Evolutionary conservation across 192 early-diverging fungal genomes (phyloP), one percentile per base, ranked within the genome.

Genomic region (Umbelopsis sp.): DNA sequence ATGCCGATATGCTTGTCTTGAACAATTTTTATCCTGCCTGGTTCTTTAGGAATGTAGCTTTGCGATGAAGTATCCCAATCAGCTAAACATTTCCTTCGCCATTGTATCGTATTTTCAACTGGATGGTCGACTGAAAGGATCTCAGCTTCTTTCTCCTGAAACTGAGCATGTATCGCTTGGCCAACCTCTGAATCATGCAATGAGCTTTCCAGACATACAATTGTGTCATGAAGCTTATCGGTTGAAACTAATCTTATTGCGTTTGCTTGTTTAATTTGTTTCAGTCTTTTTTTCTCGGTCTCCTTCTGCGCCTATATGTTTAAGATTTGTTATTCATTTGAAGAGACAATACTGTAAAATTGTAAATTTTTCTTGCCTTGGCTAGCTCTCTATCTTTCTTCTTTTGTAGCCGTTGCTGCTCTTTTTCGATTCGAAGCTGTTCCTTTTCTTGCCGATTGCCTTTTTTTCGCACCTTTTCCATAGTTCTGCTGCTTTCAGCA

Each of bases 211-310:
- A 83, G 55, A 22, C 78, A 74, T 0, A 86, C 22, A 37, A 84
- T 77, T 58, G 84, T 81, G 58, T 86, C 84, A 35, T 82, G 74
- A 10, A 78, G 44, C 0, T 41, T 55, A 11, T 84, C 70, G 0
- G 49, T 66, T 13, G 77, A 70, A 22, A 74, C 52, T 18, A 27
- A 66, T 5, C 68, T 74, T 3, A 82, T 27, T 9, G 73, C 71
- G 52, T 86, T 86, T 3, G 68, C 80, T 20, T 77, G 49, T 35
- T 69, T 67, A 5, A 77, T 35, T 2, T 73, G 58, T 16, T 71
- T 51, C 2, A 18, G 41, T 4, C 69, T 74, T 50, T 52, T 46
- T 27, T 67, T 78, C 25, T 80, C 75, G 8, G 70, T 72, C 58
- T 77, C 64, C 15, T 47, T 61, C 61, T 77, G 37, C 53, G 35